Percentiles rank a stretch among this genome's conserved stretches.
Conservation (phyloP, 305 asterid genomes). For the Fraxinus angustifolia region DNA sequence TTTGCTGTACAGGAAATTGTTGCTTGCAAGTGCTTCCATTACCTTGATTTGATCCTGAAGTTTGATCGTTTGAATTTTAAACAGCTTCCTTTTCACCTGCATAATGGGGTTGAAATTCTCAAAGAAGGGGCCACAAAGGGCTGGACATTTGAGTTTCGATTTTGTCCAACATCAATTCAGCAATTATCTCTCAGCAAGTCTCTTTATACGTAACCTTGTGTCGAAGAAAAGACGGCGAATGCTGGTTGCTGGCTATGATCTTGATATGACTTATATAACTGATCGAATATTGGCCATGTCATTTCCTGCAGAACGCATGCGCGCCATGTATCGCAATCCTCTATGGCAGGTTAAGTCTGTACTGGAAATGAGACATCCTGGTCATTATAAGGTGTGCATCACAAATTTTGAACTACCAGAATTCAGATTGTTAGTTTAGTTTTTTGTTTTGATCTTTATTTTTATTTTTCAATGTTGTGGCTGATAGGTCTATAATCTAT, state of each 20-base stretch:
- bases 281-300: slow-evolving; percentile 73
- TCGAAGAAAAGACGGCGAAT: slow-evolving; percentile 68
- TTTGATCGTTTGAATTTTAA: neutral
- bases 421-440: neutral
- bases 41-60: neutral
- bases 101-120: slow-evolving; percentile 65
- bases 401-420: neutral
- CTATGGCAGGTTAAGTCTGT: slow-evolving; percentile 81
- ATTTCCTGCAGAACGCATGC: slow-evolving; percentile 72
- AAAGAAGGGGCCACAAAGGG: slow-evolving; percentile 34
- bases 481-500: slow-evolving; percentile 68
- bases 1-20: neutral
- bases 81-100: slow-evolving; percentile 22
- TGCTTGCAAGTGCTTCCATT: neutral
- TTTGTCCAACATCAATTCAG: slow-evolving; percentile 32
- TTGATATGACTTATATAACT: slow-evolving; percentile 78
- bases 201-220: slow-evolving; percentile 58
- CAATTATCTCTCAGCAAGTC: slow-evolving; percentile 41
- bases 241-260: slow-evolving; percentile 79
- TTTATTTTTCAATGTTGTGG: neutral
- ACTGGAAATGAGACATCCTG: slow-evolving; percentile 66
- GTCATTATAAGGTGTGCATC: slow-evolving; percentile 57
- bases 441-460: neutral
- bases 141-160: slow-evolving; percentile 14
- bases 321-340: slow-evolving; percentile 77